A percentile compares a stretch with the other conserved stretches of the same genome.
Evolutionary conservation across 345 rosid genomes (phyloP).

Genomic region (Carallia pectinifolia): DNA sequence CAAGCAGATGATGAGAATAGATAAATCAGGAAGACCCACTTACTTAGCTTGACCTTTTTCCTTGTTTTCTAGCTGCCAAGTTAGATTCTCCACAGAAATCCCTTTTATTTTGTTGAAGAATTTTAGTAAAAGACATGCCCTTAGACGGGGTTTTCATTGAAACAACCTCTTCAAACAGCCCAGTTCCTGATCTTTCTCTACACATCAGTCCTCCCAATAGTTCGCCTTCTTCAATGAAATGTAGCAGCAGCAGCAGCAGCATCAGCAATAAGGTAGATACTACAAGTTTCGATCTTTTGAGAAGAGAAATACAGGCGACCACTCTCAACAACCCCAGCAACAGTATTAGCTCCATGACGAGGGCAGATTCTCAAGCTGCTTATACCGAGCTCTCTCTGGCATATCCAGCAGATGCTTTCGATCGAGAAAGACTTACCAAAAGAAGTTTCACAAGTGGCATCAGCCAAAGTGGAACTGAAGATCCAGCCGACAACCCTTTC

Average conservation of each 20-base stretch:
- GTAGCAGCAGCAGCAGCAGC: slow-evolving; percentile 9
- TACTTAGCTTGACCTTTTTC: slow-evolving; percentile 7
- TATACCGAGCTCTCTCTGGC: slow-evolving; percentile 47
- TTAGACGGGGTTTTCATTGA: slow-evolving; percentile 55
- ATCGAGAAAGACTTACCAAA: neutral
- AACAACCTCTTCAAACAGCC: slow-evolving; percentile 43
- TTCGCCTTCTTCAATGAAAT: slow-evolving; percentile 18
- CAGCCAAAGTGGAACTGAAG: slow-evolving; percentile 7
- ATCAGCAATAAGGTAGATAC: neutral
- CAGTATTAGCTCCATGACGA: slow-evolving; percentile 9
- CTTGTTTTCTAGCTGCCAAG: slow-evolving; percentile 5
- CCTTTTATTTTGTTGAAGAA: neutral
- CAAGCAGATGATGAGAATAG: slow-evolving; percentile 13
- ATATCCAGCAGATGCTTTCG: slow-evolving; percentile 21
- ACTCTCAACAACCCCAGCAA: slow-evolving; percentile 18
- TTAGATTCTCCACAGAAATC: neutral
- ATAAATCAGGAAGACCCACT: slow-evolving; percentile 27
- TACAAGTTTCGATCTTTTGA: slow-evolving; percentile 18
- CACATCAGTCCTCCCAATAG: slow-evolving; percentile 63
- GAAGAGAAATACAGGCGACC: slow-evolving; percentile 1
- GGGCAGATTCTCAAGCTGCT: slow-evolving; percentile 26
- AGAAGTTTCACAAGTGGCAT: slow-evolving; percentile 6
- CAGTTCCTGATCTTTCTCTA: slow-evolving; percentile 69
- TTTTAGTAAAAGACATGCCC: slow-evolving; percentile 33
- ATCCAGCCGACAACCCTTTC: slow-evolving; percentile 24